These are phyloP conservation scores for Macrocybe gigantea DNA, from an alignment of 768 basidiomycete species.

Conservation along the genomic window DNA sequence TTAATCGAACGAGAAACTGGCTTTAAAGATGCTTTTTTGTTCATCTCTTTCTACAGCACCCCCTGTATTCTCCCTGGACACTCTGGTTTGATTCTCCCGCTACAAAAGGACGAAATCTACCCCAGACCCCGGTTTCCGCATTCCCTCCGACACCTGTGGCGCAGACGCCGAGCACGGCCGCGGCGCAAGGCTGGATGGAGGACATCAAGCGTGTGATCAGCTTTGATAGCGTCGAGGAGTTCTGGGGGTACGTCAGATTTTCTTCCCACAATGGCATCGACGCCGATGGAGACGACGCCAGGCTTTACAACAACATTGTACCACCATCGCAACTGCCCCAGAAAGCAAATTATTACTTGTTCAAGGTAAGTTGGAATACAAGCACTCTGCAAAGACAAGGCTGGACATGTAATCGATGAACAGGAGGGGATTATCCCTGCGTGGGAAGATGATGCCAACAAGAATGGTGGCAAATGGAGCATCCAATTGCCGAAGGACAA, in stretches of 20 bases:
- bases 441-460: slow-evolving; percentile 97
- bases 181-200: slow-evolving; percentile 96
- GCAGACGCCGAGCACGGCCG: slow-evolving; percentile 65
- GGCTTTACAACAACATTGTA: slow-evolving; percentile 95
- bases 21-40: not conserved
- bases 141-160: slow-evolving; percentile 72
- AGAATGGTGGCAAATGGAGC: slow-evolving; percentile 97
- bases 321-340: slow-evolving; percentile 88
- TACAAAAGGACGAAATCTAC: slow-evolving; percentile 85
- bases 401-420: slow-evolving; percentile 2
- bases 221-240: slow-evolving; percentile 97
- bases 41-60: slow-evolving; percentile 55
- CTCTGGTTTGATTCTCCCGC: slow-evolving; percentile 97
- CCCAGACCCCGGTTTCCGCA: slow-evolving; percentile 75
- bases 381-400: not conserved
- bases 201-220: slow-evolving; percentile 95
- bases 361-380: slow-evolving; percentile 61
- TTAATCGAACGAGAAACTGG: not conserved
- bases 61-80: slow-evolving; percentile 92
- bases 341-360: slow-evolving; percentile 99
- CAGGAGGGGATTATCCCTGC: slow-evolving; percentile 96
- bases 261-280: not conserved
- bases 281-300: slow-evolving; percentile 25
- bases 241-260: slow-evolving; percentile 79
- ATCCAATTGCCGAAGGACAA: slow-evolving; percentile 97